Evolutionary conservation across 257 asterid species (phyloP), one percentile per base, ranked within the genome.

Genomic region (Salvia miltiorrhiza): DNA sequence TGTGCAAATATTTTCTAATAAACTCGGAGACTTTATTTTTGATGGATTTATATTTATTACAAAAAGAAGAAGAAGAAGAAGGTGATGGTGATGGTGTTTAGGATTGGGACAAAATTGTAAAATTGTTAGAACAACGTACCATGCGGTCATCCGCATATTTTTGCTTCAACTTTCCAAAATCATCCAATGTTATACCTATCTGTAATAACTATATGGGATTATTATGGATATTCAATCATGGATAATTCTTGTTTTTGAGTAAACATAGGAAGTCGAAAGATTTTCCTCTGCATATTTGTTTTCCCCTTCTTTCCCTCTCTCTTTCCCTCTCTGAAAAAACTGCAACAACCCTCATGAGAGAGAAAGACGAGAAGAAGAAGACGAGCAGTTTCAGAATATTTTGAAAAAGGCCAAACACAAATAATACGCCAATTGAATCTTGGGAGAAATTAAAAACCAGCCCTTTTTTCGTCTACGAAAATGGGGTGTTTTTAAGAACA

Each of bases 131-230:
- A 30, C 50, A 19, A 66, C 45, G 56, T 62, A 56, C 59, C 53
- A 69, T 28, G 68, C 75, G 82, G 67, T 58, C 70, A 33, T 69
- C 79, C 67, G 78, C 75, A 53, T 20, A 73, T 9, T 40, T 73
- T 56, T 74, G 55, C 61, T 63, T 58, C 24, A 3, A 13, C 35
- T 37, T 44, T 60, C 10, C 19, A 19, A 53, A 52, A 67, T 41
- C 71, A 60, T 60, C 48, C 55, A 57, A 61, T 61, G 63, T 33
- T 16, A 61, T 44, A 67, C 56, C n/a, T 40, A 64, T 19, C 24
- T 62, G 68, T 45, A 68, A 60, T 72, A 24, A 54, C 16, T 54
- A 54, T 13, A 26, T 23, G 54, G 24, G 12, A 41, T 26, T 12
- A 49, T 32, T 30, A 61, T 26, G 54, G 56, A 19, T 66, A 63